Evolutionary conservation across 2,329 filamentous ascomycete species (phyloP).

Genomic region (Aspergillus melleus): DNA sequence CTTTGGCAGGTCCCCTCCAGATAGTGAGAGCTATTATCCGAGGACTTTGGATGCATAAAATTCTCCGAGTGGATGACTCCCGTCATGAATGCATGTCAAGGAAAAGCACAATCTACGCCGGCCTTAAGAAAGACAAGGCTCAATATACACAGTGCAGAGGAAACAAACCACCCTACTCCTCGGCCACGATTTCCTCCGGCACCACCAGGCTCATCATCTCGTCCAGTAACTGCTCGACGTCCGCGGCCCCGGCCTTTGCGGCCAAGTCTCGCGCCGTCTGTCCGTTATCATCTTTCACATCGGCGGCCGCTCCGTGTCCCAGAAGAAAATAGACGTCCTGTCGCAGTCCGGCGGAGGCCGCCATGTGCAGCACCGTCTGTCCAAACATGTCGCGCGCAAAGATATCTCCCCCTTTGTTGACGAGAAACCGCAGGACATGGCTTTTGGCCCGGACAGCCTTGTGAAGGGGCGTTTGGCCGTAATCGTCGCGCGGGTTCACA

Average conservation of each 20-base stretch:
- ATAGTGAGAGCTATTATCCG: neutral
- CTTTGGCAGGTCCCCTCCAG: neutral
- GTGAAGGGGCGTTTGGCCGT: conserved; percentile 21
- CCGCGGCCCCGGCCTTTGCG: conserved; percentile 12
- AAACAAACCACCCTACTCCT: neutral
- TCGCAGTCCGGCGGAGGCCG: conserved; percentile 19
- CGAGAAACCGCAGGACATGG: conserved; percentile 22
- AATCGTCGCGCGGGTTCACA: conserved; percentile 26
- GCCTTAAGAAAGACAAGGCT: neutral
- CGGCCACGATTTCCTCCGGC: neutral
- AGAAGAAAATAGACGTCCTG: conserved; percentile 25
- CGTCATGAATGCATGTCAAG: neutral
- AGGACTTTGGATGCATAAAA: neutral
- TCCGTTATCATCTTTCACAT: conserved; percentile 20
- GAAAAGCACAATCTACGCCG: neutral
- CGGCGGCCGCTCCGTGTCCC: conserved; percentile 18
- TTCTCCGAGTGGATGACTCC: neutral
- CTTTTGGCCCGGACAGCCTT: conserved; percentile 19
- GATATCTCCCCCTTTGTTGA: conserved; percentile 20
- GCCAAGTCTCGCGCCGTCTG: conserved; percentile 21
- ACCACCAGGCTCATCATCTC: conserved; percentile 7
- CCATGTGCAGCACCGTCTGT: conserved; percentile 25
- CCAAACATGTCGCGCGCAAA: conserved; percentile 23
- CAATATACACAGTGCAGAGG: neutral
- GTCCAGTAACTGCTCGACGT: conserved; percentile 8